Percentiles rank a stretch among this genome's conserved stretches.
phyloP scores from a whole-genome alignment of 164 flowering plant species.

The Buxus sempervirens region DNA sequence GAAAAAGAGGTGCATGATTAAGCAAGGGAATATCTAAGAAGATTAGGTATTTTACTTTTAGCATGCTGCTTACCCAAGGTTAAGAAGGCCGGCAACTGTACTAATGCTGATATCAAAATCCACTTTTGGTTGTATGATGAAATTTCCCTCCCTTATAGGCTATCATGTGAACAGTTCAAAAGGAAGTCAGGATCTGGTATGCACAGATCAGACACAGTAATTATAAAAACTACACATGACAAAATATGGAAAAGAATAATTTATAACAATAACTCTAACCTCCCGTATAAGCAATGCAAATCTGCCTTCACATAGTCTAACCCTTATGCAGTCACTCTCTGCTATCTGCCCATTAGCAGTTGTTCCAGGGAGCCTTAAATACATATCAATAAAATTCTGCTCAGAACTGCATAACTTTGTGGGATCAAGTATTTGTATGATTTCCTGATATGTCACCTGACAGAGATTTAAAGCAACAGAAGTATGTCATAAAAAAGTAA shows the following conservation, averaged over 20 bases:
- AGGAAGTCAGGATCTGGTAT: conserved; percentile 5
- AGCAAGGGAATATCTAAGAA: no score
- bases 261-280: conserved; percentile 39
- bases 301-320: conserved; percentile 96
- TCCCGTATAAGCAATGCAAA: conserved; percentile 93
- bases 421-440: conserved; percentile 76
- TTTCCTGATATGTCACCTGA: conserved; percentile 90
- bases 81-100: conserved; percentile 96
- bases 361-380: conserved; percentile 75
- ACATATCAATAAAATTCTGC: conserved; percentile 90
- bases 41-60: neutral
- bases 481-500: conserved; percentile 12
- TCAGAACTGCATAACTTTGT: conserved; percentile 86
- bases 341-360: conserved; percentile 74
- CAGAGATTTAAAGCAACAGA: conserved; percentile 4
- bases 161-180: conserved; percentile 23
- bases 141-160: conserved; percentile 97
- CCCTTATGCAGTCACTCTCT: conserved; percentile 95
- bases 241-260: neutral
- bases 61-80: conserved; percentile 74
- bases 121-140: conserved; percentile 97
- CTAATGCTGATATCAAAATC: conserved; percentile 95
- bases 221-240: neutral
- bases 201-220: neutral
- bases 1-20: neutral